A percentile compares a stretch with the other conserved stretches of the same genome.
Conservation (phyloP, 2,329 filamentous ascomycete species). For the Aspergillus hiratsukae region DNA sequence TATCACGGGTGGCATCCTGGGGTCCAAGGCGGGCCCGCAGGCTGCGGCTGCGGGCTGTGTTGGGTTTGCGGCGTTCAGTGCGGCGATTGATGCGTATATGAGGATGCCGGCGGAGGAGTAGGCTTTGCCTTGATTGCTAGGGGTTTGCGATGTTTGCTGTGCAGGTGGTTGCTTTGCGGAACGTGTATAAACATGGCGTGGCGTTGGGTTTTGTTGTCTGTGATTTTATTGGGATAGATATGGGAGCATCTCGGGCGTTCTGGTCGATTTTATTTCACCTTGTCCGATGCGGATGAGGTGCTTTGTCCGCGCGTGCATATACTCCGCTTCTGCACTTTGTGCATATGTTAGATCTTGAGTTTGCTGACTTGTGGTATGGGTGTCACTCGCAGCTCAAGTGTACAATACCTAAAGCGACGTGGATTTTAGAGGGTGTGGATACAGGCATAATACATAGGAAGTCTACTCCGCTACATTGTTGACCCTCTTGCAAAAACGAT, state of each 20-base stretch:
- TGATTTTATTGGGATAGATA: background rate
- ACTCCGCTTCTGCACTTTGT: background rate
- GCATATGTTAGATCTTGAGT: background rate
- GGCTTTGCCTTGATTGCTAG: background rate
- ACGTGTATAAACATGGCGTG: background rate
- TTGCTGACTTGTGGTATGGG: background rate
- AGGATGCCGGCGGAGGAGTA: slow-evolving; percentile 56
- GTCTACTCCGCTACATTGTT: background rate
- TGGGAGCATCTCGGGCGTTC: background rate
- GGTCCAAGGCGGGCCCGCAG: slow-evolving; percentile 81
- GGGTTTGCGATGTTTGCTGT: background rate
- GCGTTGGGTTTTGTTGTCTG: background rate
- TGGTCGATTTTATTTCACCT: background rate
- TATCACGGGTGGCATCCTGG: slow-evolving; percentile 83
- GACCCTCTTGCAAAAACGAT: too few species aligned
- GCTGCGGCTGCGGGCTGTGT: slow-evolving; percentile 82
- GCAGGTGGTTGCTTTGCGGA: background rate
- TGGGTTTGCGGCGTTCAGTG: slow-evolving; percentile 88
- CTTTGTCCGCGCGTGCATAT: background rate
- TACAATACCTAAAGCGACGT: background rate
- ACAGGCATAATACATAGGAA: background rate
- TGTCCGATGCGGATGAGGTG: background rate
- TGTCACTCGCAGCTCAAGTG: background rate
- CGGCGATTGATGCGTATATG: slow-evolving; percentile 91
- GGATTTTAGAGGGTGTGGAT: background rate